Conservation (phyloP, 2,329 filamentous ascomycete species). For the Cryphonectria japonica region DNA sequence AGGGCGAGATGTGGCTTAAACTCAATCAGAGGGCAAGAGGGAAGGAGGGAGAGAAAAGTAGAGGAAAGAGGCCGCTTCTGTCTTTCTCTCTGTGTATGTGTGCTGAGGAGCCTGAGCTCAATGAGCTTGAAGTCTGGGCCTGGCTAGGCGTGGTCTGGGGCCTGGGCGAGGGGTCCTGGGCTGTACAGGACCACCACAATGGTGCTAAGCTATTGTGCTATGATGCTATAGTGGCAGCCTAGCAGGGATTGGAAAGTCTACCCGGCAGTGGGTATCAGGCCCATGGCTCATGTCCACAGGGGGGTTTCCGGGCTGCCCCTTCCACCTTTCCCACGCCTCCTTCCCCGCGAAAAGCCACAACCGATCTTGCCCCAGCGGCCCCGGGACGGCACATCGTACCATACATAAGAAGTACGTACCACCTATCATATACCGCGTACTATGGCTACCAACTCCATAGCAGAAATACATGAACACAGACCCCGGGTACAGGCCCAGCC, state of each 20-base stretch:
- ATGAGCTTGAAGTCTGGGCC: background rate
- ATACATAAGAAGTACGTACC: background rate
- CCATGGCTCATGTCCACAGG: background rate
- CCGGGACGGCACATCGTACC: background rate
- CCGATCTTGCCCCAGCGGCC: slow-evolving; percentile 11
- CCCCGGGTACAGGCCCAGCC: background rate
- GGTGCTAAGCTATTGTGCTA: background rate
- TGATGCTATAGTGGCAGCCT: background rate
- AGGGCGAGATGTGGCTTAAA: slow-evolving; percentile 17
- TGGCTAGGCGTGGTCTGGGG: background rate
- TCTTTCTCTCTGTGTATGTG: background rate
- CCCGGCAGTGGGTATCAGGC: background rate
- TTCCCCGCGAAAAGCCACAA: slow-evolving; percentile 13
- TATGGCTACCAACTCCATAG: background rate
- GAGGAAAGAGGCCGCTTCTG: no score
- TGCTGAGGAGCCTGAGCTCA: no score
- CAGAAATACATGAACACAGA: background rate
- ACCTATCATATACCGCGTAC: background rate
- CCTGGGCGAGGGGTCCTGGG: background rate
- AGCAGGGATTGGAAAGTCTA: background rate
- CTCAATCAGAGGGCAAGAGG: background rate
- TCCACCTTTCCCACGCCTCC: background rate
- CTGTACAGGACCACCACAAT: background rate
- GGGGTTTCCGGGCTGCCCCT: slow-evolving; percentile 1
- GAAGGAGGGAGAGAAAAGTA: no score